A percentile compares a stretch with the other conserved stretches of the same genome.
These are phyloP conservation scores for Athelia psychrophila DNA, from an alignment of 1,284 basidiomycete genomes.

Conservation along the genomic window DNA sequence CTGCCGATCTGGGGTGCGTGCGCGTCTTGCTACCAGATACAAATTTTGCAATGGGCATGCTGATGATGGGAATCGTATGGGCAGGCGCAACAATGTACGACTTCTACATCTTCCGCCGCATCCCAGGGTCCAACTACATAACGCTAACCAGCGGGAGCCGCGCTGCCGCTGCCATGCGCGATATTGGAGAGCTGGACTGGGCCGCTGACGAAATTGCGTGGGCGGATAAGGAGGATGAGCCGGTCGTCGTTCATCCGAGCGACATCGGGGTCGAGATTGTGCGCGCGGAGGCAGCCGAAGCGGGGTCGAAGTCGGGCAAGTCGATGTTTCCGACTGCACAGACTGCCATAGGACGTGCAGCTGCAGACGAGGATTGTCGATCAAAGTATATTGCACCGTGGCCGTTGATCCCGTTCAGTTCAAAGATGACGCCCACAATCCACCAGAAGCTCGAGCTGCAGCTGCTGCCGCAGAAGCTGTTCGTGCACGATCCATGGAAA, in stretches of 20 bases:
- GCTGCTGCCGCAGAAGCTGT: slow-evolving; percentile 20
- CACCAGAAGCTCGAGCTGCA: slow-evolving; percentile 15
- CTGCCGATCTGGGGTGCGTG: slow-evolving; percentile 5
- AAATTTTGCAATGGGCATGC: background rate
- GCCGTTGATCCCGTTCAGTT: slow-evolving; percentile 11
- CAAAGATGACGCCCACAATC: slow-evolving; percentile 6
- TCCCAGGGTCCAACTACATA: background rate
- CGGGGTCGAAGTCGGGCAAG: slow-evolving; percentile 1
- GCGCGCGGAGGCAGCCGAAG: background rate
- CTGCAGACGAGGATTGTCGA: slow-evolving; percentile 1
- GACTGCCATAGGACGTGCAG: too few species aligned
- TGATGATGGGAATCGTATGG: background rate
- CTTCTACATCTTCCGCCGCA: slow-evolving; percentile 9
- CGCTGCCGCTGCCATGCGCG: slow-evolving; percentile 6
- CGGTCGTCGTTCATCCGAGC: slow-evolving; percentile 3
- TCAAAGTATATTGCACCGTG: slow-evolving; percentile 8
- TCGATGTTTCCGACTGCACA: background rate
- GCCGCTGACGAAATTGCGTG: slow-evolving; percentile 8
- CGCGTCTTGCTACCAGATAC: background rate
- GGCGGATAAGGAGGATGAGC: slow-evolving; percentile 11
- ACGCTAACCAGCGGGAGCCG: slow-evolving; percentile 8
- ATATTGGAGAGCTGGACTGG: slow-evolving; percentile 8
- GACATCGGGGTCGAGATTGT: slow-evolving; percentile 3
- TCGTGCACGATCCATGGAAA: slow-evolving; percentile 22
- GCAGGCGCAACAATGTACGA: slow-evolving; percentile 10